These are phyloP conservation scores for Fusarium veterinarium DNA, from an alignment of 2,329 filamentous ascomycete genomes.

Conservation along the genomic window DNA sequence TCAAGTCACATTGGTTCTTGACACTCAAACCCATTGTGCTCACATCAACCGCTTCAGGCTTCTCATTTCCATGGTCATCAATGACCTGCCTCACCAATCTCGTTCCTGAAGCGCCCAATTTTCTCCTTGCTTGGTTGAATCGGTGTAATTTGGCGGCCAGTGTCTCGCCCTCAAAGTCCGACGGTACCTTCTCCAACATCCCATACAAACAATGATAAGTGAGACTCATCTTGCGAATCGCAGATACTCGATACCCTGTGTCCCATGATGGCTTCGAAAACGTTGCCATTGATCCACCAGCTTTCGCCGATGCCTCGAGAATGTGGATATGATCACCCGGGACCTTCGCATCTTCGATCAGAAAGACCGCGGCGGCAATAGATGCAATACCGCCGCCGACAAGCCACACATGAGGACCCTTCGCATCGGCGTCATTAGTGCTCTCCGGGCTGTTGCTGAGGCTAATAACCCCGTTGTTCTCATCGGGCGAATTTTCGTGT, in stretches of 20 bases:
- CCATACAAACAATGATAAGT: conserved; percentile 43
- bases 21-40: conserved; percentile 45
- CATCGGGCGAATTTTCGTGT: not conserved
- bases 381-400: conserved; percentile 45
- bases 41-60: conserved; percentile 41
- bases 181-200: conserved; percentile 43
- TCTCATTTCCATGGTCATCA: conserved; percentile 31
- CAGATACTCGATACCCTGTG: conserved; percentile 42
- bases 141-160: conserved; percentile 40
- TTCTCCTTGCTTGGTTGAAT: conserved; percentile 40
- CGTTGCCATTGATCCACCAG: conserved; percentile 42
- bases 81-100: conserved; percentile 38
- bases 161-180: conserved; percentile 36
- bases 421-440: conserved; percentile 23
- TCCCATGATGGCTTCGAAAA: conserved; percentile 41
- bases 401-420: conserved; percentile 39
- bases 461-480: conserved; percentile 6
- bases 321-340: conserved; percentile 43
- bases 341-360: conserved; percentile 42
- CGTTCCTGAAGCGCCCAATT: conserved; percentile 41
- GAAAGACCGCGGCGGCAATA: conserved; percentile 41
- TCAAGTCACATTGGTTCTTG: conserved; percentile 45
- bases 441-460: conserved; percentile 28
- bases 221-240: conserved; percentile 44
- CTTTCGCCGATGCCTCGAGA: conserved; percentile 39